Evolutionary conservation across 306 rosid species (phyloP).

Genomic region (Lablab purpureus): DNA sequence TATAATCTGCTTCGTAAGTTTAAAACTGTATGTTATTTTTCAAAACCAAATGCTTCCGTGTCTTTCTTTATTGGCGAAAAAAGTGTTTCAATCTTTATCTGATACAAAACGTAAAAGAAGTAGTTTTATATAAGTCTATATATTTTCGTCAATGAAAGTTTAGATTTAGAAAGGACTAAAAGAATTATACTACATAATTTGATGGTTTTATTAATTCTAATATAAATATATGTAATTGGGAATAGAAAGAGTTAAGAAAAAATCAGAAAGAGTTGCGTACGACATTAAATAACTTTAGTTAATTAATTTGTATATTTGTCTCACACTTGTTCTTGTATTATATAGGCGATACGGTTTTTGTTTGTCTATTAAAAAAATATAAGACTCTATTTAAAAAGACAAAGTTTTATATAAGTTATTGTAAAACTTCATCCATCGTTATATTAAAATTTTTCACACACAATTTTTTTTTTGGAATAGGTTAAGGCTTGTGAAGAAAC

Average conservation of each 20-base stretch:
- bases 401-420: not conserved
- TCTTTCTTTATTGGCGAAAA: not conserved
- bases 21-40: not conserved
- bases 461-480: not conserved
- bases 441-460: not conserved
- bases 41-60: not conserved
- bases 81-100: no score
- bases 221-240: not conserved
- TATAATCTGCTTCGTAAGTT: not conserved
- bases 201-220: not conserved
- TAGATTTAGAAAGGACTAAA: not conserved
- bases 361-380: not conserved
- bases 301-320: not conserved
- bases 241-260: not conserved
- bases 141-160: not conserved
- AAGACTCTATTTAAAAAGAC: not conserved
- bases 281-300: not conserved
- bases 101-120: not conserved
- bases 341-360: not conserved
- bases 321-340: not conserved
- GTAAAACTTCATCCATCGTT: not conserved
- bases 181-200: not conserved
- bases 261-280: not conserved
- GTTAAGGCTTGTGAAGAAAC: not conserved
- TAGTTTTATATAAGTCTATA: not conserved